Evolutionary conservation across 768 basidiomycete species (phyloP), one percentile per base, ranked within the genome.

Genomic region (Ramaria sp.): DNA sequence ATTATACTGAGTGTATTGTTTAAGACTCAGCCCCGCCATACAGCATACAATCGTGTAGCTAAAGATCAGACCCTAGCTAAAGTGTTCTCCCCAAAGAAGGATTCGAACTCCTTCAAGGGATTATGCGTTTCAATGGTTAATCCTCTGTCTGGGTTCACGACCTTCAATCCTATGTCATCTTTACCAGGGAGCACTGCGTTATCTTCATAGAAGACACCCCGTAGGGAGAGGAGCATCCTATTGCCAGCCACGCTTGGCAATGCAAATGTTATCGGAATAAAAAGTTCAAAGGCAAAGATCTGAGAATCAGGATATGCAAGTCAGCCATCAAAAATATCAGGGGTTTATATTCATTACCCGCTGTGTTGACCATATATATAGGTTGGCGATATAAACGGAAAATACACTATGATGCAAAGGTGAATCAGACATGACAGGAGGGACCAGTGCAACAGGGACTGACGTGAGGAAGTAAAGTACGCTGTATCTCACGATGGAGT

Each of bases 11-110:
- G n/a, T n/a, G n/a, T n/a, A n/a, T n/a, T n/a, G n/a, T n/a, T n/a
- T n/a, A n/a, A n/a, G n/a, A n/a, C n/a, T n/a, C n/a, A n/a, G n/a
- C n/a, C n/a, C n/a, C n/a, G n/a, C n/a, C n/a, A n/a, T n/a, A n/a
- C n/a, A n/a, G n/a, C n/a, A n/a, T n/a, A n/a, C n/a, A n/a, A n/a
- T n/a, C n/a, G n/a, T n/a, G n/a, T n/a, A n/a, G n/a, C n/a, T n/a
- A n/a, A 34, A 9, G 32, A 13, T 34, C 32, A 34, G 32, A 13
- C 32, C 32, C 9, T 13, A 47, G 20, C 36, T 52, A 41, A 2
- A 22, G 9, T 54, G n/a, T 28, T 44, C n/a, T 54, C 43, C 34
- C 52, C 52, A 47, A 54, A 54, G 30, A 54, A 54, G 9, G 52
- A 54, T 8, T 54, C 52, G 32, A 54, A 54, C 34, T 54, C 52